A percentile compares a stretch with the other conserved stretches of the same genome.
Conservation (phyloP, 2,329 filamentous ascomycete species). For the Penicillium polonicum region DNA sequence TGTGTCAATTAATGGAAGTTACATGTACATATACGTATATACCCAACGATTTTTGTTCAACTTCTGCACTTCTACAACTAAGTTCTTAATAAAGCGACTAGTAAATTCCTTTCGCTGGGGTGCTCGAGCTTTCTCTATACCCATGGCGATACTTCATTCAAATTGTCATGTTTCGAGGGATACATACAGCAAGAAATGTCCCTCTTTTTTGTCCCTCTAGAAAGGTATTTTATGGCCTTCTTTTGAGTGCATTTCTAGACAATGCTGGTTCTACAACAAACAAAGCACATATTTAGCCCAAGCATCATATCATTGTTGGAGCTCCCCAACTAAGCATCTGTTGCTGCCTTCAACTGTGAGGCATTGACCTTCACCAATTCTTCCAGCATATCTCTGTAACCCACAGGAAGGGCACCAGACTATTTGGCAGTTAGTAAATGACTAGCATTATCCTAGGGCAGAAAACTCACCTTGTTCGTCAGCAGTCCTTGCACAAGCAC, state of each 20-base stretch:
- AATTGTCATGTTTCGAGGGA: not conserved
- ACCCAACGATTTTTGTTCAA: not conserved
- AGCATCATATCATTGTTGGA: not conserved
- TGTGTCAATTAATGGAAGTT: not conserved
- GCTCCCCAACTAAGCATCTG: not conserved
- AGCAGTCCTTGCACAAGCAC: conserved; percentile 42
- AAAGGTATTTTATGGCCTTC: not conserved
- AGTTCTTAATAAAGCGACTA: too few relatives aligned
- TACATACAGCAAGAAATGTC: not conserved
- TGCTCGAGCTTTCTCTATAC: not conserved
- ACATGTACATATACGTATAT: not conserved
- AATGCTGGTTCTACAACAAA: not conserved
- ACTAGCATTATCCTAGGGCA: conserved; percentile 17
- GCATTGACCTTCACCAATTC: conserved; percentile 30
- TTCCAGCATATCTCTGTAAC: conserved; percentile 30
- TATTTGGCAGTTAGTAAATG: conserved; percentile 19
- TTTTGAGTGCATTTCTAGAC: not conserved
- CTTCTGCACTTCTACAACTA: not conserved
- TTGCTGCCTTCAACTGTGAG: conserved; percentile 17
- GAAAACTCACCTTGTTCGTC: conserved; percentile 38
- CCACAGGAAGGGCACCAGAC: conserved; percentile 30
- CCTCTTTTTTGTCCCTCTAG: not conserved
- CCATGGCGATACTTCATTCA: not conserved
- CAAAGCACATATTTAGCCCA: not conserved
- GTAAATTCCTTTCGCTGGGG: not conserved